Base-by-base conservation (phyloP, 2,329 filamentous ascomycete species). In the Diaporthe ilicicola region DNA sequence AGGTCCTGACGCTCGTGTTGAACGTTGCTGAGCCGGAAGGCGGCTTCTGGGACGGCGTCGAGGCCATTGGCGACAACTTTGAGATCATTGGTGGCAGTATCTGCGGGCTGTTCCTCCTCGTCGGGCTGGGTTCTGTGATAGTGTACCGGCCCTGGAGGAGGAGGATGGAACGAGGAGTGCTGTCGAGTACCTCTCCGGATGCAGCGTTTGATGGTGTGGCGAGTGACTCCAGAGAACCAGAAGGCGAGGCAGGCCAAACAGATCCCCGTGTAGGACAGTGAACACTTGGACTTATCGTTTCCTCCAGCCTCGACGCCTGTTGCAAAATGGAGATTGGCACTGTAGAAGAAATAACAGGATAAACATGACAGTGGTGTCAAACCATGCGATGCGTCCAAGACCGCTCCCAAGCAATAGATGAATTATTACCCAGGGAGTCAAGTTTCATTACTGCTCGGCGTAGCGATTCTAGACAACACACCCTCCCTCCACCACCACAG, bases 41-140 rank as follows among this genome's bases (percentile, higher is more conserved):
- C 0, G 81, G 80, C n/a, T 98, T 98, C 81, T 98, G 96, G 96
- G 91, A 97, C 66, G 95, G 94, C 0, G 92, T 98, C 0, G 88
- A 90, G 62, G 88, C 86, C 0, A 90, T 92, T 1, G 90, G 93
- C 0, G 93, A 97, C 74, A 87, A 94, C 78, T 97, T 94, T 75
- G 94, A 97, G 80, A 88, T 95, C 72, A 91, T 97, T 55, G 94
- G 95, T 12, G 96, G 93, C 1, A 88, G 88, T 19, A 97, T 99
- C 42, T 97, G 95, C 74, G 94, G 91, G 0, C 85, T 93, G 0
- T 98, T 98, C 76, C 82, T 97, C 0, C 80, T 97, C 0, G 91
- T 94, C 56, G 95, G 94, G 0, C 80, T 89, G 2, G 85, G 93
- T 0, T 94, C 93, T 9, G 88, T 97, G 0, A 17, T 95, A 0